Conservation (phyloP, 2,329 filamentous ascomycete genomes). For the Fusarium sp. region DNA sequence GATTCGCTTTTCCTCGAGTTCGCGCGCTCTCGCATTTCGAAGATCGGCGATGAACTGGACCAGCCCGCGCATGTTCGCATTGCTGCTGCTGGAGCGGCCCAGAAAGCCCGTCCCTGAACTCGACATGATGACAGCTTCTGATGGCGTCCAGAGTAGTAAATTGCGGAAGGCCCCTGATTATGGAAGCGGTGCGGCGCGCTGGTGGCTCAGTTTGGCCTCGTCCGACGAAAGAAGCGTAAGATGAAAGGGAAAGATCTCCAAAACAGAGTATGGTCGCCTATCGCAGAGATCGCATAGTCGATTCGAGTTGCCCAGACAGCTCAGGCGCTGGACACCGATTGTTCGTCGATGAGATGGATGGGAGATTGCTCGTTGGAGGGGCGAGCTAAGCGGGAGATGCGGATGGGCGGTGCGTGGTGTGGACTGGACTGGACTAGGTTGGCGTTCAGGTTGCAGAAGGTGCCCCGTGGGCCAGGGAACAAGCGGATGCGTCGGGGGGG, state of each 20-base stretch:
- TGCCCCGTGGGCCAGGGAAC: slow-evolving; percentile 29
- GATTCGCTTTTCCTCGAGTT: slow-evolving; percentile 98
- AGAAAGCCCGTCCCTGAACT: slow-evolving; percentile 70
- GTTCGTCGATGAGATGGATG: slow-evolving; percentile 35
- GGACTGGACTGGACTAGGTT: slow-evolving; percentile 11
- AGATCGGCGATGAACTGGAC: slow-evolving; percentile 99
- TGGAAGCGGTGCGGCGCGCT: slow-evolving; percentile 14
- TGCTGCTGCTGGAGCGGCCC: slow-evolving; percentile 72
- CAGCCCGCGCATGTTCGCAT: slow-evolving; percentile 80
- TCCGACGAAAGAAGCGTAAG: slow-evolving; percentile 15
- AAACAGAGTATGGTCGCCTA: slow-evolving; percentile 40
- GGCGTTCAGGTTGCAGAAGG: slow-evolving; percentile 29
- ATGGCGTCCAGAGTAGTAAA: slow-evolving; percentile 26
- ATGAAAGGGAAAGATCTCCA: slow-evolving; percentile 29
- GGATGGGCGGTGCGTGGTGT: slow-evolving; percentile 37
- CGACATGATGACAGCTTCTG: slow-evolving; percentile 57
- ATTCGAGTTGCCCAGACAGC: slow-evolving; percentile 37
- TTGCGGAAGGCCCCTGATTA: slow-evolving; percentile 40
- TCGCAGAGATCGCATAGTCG: slow-evolving; percentile 49
- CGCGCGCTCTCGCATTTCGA: slow-evolving; percentile 91
- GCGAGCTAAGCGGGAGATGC: slow-evolving; percentile 38
- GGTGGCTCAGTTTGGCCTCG: slow-evolving; percentile 20
- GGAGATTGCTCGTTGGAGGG: slow-evolving; percentile 41
- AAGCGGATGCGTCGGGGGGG: slow-evolving; percentile 27
- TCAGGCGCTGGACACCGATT: slow-evolving; percentile 43